Percentiles rank a stretch among this genome's conserved stretches.
Conservation (phyloP, 768 basidiomycete genomes). For the Cytidiella melzeri region DNA sequence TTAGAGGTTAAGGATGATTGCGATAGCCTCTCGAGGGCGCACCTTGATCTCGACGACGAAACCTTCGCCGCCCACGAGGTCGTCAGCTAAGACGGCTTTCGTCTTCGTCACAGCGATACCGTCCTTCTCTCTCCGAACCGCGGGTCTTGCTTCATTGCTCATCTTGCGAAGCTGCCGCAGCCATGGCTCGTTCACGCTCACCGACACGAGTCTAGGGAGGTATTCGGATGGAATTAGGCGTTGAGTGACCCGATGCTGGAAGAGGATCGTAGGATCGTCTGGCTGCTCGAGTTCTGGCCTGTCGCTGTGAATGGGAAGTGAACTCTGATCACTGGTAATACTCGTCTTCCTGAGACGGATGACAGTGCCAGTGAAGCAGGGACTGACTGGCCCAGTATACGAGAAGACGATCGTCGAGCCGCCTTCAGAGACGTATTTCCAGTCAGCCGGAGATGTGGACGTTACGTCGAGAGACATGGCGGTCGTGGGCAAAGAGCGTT, state of each 20-base stretch:
- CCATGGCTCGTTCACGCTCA: constrained; percentile 49
- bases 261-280: constrained; percentile 41
- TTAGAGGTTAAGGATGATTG: not conserved
- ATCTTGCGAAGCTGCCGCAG: constrained; percentile 42
- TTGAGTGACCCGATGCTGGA: constrained; percentile 59
- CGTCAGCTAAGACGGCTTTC: constrained; percentile 71
- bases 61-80: constrained; percentile 62
- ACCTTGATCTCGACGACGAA: constrained; percentile 93
- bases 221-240: constrained; percentile 54
- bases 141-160: constrained; percentile 49
- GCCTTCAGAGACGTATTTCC: constrained; percentile 91
- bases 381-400: constrained; percentile 53
- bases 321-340: constrained; percentile 1
- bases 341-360: constrained; percentile 69
- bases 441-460: constrained; percentile 41
- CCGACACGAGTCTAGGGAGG: constrained; percentile 52
- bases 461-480: constrained; percentile 13
- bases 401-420: constrained; percentile 87
- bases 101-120: constrained; percentile 47
- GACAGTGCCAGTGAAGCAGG: constrained; percentile 55
- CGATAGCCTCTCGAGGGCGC: constrained; percentile 1
- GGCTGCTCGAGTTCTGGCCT: constrained; percentile 30
- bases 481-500: too few species aligned
- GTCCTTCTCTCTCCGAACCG: constrained; percentile 47
- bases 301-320: constrained; percentile 23